phyloP scores from a whole-genome alignment of 768 basidiomycete genomes.

The Rhodotorula babjevae region DNA sequence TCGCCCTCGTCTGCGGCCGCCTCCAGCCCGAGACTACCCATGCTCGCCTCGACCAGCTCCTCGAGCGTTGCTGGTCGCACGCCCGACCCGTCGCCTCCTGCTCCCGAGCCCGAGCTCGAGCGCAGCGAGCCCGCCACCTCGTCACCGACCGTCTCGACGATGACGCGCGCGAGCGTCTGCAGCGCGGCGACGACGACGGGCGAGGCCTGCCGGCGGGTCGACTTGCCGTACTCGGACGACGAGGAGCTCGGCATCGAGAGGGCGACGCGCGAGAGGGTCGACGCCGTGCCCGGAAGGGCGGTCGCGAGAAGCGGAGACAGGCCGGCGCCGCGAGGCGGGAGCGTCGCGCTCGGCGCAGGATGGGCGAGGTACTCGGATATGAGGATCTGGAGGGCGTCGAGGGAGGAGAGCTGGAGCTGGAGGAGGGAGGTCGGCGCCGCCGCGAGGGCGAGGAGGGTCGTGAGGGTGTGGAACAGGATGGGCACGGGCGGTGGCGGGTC shows the following conservation, averaged over 20 bases:
- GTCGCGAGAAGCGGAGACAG: conserved; percentile 30
- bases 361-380: conserved; percentile 20
- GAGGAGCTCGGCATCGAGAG: conserved; percentile 18
- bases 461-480: conserved; percentile 75
- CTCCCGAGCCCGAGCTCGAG: too few relatives aligned
- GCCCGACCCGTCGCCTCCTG: conserved; percentile 47
- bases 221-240: not conserved
- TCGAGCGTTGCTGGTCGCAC: conserved; percentile 55
- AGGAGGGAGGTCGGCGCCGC: conserved; percentile 60
- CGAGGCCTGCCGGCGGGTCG: conserved; percentile 16
- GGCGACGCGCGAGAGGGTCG: conserved; percentile 31
- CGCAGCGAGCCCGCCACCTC: conserved; percentile 62
- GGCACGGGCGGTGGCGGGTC: conserved; percentile 50
- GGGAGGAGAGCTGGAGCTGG: conserved; percentile 44
- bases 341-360: not conserved
- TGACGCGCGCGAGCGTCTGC: conserved; percentile 55
- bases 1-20: not conserved
- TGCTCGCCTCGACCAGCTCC: conserved; percentile 54
- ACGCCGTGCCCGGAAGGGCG: conserved; percentile 53
- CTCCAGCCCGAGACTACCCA: not conserved
- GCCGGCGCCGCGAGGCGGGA: not conserved
- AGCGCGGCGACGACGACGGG: conserved; percentile 51
- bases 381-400: conserved; percentile 13
- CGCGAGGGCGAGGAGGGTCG: conserved; percentile 62
- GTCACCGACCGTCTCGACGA: conserved; percentile 63